Conservation (phyloP, 163 green algal genomes). For the Scenedesmus sp. region DNA sequence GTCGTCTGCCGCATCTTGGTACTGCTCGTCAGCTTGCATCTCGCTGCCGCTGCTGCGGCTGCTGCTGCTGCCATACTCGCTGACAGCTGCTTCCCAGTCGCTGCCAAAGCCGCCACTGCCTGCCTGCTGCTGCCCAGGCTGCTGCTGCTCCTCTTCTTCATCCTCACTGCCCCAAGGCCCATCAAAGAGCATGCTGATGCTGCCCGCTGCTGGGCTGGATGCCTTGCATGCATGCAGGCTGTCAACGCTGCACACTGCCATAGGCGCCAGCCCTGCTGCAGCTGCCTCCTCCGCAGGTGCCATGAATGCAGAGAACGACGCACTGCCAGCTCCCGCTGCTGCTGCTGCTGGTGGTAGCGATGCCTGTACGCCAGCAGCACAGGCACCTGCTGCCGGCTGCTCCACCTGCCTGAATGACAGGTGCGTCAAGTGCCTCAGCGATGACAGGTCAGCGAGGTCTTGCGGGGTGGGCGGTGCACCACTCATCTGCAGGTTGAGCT, state of each 20-base stretch:
- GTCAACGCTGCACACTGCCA: constrained; percentile 8
- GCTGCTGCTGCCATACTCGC: not conserved
- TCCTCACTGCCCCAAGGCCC: not conserved
- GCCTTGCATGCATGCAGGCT: not conserved
- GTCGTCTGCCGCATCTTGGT: not conserved
- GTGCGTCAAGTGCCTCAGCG: constrained; percentile 16
- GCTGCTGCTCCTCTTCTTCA: not conserved
- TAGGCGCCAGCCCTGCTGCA: not conserved
- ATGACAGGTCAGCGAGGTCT: constrained; percentile 29
- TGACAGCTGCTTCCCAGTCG: not conserved
- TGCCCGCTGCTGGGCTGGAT: not conserved
- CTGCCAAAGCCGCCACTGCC: not conserved
- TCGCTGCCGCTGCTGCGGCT: not conserved
- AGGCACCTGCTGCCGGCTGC: not conserved
- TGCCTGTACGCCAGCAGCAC: not conserved
- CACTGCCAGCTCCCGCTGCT: not conserved
- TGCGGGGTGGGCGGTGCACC: constrained; percentile 29
- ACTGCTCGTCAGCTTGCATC: not conserved
- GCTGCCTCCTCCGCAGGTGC: not conserved
- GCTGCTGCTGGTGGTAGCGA: not conserved
- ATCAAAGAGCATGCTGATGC: not conserved
- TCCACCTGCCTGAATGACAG: constrained; percentile 33
- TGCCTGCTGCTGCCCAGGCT: not conserved
- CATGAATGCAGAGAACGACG: not conserved
- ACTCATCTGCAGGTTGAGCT: constrained; percentile 41